Evolutionary conservation across 2,329 filamentous ascomycete genomes (phyloP).

Genomic region (Fusarium sp.): DNA sequence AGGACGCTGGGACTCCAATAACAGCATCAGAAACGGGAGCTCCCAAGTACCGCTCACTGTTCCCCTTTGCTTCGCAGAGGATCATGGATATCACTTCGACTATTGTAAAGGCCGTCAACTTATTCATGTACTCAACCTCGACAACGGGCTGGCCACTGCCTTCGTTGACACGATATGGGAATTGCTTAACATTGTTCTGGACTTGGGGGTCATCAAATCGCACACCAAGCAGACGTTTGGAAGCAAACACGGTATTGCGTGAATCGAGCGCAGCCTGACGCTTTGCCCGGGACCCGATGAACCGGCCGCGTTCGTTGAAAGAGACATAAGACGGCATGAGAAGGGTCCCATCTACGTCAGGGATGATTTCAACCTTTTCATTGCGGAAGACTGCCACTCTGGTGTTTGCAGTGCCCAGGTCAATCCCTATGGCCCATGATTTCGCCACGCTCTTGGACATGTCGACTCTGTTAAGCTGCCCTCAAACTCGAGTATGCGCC

Average conservation of each 20-base stretch:
- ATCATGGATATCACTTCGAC: not conserved
- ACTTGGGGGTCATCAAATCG: too few species aligned
- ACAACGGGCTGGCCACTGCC: not conserved
- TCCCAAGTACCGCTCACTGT: not conserved
- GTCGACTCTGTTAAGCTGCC: not conserved
- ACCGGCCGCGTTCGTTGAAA: not conserved
- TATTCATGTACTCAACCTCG: not conserved
- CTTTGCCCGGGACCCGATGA: not conserved
- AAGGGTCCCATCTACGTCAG: not conserved
- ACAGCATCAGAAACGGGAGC: not conserved
- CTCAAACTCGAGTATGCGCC: not conserved
- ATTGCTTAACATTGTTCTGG: not conserved
- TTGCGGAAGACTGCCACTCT: slow-evolving; percentile 4
- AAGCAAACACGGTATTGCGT: not conserved
- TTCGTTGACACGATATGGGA: not conserved
- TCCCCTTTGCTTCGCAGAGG: not conserved
- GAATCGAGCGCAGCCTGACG: not conserved
- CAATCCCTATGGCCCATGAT: slow-evolving; percentile 1
- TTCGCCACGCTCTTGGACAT: not conserved
- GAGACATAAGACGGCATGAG: not conserved
- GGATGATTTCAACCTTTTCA: not conserved
- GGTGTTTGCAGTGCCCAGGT: slow-evolving; percentile 1
- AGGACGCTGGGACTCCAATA: not conserved
- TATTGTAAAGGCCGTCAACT: not conserved
- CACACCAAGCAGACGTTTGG: not conserved